Base-by-base conservation (phyloP, 129 eudicot genomes). In the Pulicaria dysenterica region DNA sequence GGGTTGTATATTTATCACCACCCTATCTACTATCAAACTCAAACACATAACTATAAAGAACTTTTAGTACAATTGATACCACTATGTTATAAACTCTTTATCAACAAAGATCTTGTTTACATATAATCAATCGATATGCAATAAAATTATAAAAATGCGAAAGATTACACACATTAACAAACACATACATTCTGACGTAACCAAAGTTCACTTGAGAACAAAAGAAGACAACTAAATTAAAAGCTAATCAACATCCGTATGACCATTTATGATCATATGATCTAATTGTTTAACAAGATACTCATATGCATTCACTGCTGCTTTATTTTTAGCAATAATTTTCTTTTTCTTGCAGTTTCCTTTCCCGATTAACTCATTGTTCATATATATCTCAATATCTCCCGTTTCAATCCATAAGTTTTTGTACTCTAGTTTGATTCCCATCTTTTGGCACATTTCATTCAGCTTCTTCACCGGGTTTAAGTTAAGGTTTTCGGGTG, bases 401-500 rank as follows among this genome's bases (percentile, higher is more conserved):
- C 84, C 83, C 0, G 31, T 58, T n/a, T 70, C 49, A 5, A 46
- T 44, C 89, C 94, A 87, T 3, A 24, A 34, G 19, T 12, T 87
- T 31, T n/a, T 73, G 31, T 43, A 63, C 3, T 69, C 49, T 3
- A 77, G 9, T 6, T 53, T 70, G 3, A 73, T 43, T 11, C 85
- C 69, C 24, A 65, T 53, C 66, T 83, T 87, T 12, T 90, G 89
- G 49, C 94, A 87, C 56, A 71, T 8, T 46, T 90, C 91, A 2
- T 7, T 45, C n/a, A 90, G 64, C 56, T 59, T 44, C 16, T 82
- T 74, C 31, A 87, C 84, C 0, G 91, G 91, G 59, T 83, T 81
- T 0, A 36, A 44, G 15, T 50, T 50, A 0, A 85, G 65, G 5
- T 75, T 78, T 44, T 61, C 77, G 4, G 84, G 89, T n/a, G 78